Conservation (phyloP, 352 stramenopile genomes). For the Blastocystis hominis region DNA sequence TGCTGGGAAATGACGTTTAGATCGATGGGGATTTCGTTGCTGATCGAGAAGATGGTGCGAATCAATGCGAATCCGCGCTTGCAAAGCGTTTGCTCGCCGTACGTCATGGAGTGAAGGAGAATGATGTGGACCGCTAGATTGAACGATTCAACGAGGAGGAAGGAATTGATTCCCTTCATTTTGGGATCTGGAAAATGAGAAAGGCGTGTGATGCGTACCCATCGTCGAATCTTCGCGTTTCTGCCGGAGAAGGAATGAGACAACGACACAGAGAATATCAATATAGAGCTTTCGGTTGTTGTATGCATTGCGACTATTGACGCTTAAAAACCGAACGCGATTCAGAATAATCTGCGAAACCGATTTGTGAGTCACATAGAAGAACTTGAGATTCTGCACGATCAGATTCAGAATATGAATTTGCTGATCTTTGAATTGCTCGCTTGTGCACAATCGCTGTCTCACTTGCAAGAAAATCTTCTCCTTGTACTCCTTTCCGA, state of each 20-base stretch:
- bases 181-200: neutral
- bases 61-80: neutral
- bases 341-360: neutral
- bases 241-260: neutral
- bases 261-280: neutral
- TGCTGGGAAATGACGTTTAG: neutral
- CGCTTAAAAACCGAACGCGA: neutral
- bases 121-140: neutral
- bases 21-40: neutral
- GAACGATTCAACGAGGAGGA: neutral
- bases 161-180: neutral
- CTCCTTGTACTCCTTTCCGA: neutral
- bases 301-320: neutral
- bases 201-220: neutral
- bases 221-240: neutral
- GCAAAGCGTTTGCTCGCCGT: neutral
- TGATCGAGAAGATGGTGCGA: neutral
- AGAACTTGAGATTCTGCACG: slow-evolving; percentile 20
- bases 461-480: neutral
- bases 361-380: neutral
- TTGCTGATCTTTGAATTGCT: slow-evolving; percentile 39
- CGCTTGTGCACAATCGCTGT: slow-evolving; percentile 26
- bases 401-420: slow-evolving; percentile 29
- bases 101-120: neutral
- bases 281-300: neutral